A percentile compares a stretch with the other conserved stretches of the same genome.
phyloP scores from a whole-genome alignment of 108 stramenopile genomes.

The Seminavis robusta region DNA sequence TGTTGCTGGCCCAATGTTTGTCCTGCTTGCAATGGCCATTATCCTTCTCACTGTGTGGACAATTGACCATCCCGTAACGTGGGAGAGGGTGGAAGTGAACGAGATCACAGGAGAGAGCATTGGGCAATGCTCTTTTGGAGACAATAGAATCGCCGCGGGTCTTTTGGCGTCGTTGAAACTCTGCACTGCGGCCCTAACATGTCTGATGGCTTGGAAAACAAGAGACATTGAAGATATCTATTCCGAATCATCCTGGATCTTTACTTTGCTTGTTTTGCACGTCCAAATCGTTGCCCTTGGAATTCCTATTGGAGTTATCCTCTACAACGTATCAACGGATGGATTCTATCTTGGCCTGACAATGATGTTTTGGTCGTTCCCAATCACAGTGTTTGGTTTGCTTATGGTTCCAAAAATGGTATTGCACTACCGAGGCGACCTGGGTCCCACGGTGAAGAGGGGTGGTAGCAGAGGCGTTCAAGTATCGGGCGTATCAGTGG shows the following conservation, averaged over 20 bases:
- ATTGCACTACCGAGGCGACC: conserved; percentile 1
- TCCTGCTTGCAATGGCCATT: too few species aligned
- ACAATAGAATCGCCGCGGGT: neutral
- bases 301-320: conserved; percentile 4
- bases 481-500: too few species aligned
- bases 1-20: too few species aligned
- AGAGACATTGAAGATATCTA: conserved; percentile 18
- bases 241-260: conserved; percentile 18
- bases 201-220: conserved; percentile 18
- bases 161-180: conserved; percentile 5
- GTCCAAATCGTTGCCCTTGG: conserved; percentile 1
- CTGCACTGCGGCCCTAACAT: conserved; percentile 10
- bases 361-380: conserved; percentile 4
- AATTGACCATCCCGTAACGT: too few species aligned
- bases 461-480: too few species aligned
- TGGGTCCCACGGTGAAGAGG: too few species aligned
- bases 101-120: neutral
- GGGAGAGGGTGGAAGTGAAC: too few species aligned
- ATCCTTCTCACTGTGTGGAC: too few species aligned
- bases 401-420: conserved; percentile 12
- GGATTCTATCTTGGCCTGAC: neutral
- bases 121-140: neutral
- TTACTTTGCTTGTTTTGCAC: conserved; percentile 5
- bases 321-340: conserved; percentile 5
- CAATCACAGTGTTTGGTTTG: conserved; percentile 2